These are phyloP conservation scores for Avena eriantha DNA, from an alignment of 176 grass and related monocot species.

Conservation along the genomic window DNA sequence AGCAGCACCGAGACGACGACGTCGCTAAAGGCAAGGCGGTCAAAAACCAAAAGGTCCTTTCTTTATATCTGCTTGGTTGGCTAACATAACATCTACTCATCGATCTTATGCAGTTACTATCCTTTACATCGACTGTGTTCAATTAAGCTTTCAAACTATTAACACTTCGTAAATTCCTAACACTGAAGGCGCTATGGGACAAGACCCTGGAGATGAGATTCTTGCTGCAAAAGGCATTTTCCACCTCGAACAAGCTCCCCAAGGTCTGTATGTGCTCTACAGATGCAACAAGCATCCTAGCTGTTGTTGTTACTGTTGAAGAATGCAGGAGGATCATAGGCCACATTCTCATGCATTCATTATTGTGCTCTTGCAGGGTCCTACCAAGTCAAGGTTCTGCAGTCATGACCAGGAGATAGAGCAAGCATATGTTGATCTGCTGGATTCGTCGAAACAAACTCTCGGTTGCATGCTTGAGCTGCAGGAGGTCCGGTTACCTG, in stretches of 20 bases:
- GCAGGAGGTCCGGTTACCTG: conserved; percentile 69
- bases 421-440: conserved; percentile 68
- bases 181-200: conserved; percentile 72
- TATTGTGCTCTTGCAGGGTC: conserved; percentile 56
- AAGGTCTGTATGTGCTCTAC: conserved; percentile 46
- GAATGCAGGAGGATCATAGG: not conserved
- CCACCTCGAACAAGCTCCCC: conserved; percentile 84
- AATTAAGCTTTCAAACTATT: not conserved
- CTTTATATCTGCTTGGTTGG: too few relatives aligned
- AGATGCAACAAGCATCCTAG: not conserved
- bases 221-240: conserved; percentile 83
- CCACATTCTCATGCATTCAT: not conserved
- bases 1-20: too few relatives aligned
- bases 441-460: conserved; percentile 66
- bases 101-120: too few relatives aligned
- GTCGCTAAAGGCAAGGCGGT: too few relatives aligned
- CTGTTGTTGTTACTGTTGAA: not conserved
- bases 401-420: conserved; percentile 53
- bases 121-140: not conserved
- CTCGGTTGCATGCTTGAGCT: conserved; percentile 70
- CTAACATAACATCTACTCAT: too few relatives aligned
- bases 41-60: too few relatives aligned
- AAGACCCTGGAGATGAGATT: conserved; percentile 83
- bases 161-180: not conserved
- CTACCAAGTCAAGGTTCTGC: conserved; percentile 68